Evolutionary conservation across 2,329 filamentous ascomycete genomes (phyloP).

Genomic region (Xylariales sp.): DNA sequence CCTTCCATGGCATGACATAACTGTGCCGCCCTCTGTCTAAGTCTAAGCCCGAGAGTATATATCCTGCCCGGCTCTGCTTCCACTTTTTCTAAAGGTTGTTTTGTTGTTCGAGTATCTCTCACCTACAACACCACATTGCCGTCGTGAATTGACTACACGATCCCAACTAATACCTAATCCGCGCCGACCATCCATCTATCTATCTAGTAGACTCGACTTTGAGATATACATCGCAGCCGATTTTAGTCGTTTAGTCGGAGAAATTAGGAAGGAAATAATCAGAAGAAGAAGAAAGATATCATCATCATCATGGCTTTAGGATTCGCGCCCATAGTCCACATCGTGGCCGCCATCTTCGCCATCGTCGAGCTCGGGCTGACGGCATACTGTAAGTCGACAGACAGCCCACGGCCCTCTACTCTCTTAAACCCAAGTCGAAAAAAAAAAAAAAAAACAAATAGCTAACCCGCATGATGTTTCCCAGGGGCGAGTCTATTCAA

Average conservation of each 20-base stretch:
- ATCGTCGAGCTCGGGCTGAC: slow-evolving; percentile 81
- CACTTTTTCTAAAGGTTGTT: neutral
- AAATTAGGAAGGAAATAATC: neutral
- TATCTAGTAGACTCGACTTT: neutral
- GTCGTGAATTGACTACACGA: slow-evolving; percentile 1
- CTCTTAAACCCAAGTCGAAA: too few species aligned
- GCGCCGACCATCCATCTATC: neutral
- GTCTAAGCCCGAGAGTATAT: neutral
- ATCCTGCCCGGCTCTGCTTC: slow-evolving; percentile 12
- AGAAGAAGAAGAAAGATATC: neutral
- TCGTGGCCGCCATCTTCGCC: slow-evolving; percentile 73
- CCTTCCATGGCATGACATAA: slow-evolving; percentile 31
- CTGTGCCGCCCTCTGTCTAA: slow-evolving; percentile 10
- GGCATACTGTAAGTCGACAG: slow-evolving; percentile 70
- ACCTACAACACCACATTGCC: neutral
- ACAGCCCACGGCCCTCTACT: neutral
- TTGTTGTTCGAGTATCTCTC: too few species aligned
- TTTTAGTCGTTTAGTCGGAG: neutral
- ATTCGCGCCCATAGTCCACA: slow-evolving; percentile 72
- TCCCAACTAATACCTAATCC: neutral
- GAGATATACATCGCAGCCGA: neutral
- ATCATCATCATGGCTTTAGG: slow-evolving; percentile 61
- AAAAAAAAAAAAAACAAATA: neutral
- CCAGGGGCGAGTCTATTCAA: slow-evolving; percentile 65
- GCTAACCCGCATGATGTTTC: slow-evolving; percentile 1